Evolutionary conservation across 2,329 filamentous ascomycete genomes (phyloP), one percentile per base, ranked within the genome.

Genomic region (Pseudogymnoascus sp.): DNA sequence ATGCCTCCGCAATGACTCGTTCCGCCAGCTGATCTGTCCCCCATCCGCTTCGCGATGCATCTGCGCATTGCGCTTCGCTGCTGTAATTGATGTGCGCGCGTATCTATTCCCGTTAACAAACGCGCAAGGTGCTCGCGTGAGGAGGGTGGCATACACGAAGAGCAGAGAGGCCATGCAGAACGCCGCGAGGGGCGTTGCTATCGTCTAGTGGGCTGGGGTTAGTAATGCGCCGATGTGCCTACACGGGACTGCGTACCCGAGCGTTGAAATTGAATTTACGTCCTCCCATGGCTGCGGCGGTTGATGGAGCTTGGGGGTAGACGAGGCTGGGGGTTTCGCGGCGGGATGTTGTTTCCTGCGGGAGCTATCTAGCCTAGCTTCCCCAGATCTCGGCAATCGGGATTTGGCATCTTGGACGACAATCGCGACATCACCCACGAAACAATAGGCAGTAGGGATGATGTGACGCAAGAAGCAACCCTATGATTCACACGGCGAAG

Each of bases 31-130:
- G 64, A 77, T 81, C 73, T 76, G 81, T 60, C 80, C 82, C 29
- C 79, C 81, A 64, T 84, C 81, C 39, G 79, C 81, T 66, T 84
- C 79, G 57, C 84, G 75, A 60, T 84, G 81, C 64, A 77, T 75
- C 66, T 84, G 79, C 0, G 85, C 85, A 65, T 88, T 87, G 54
- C 81, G 77, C 67, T 87, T 87, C 2, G 87, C 87, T 24, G 84
- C 82, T 63, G 80, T 78, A 64, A 89, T 89, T 24, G 82, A 85
- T 7, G 81, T 86, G 59, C 86, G 76, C 29, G 84, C 78, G 73
- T 89, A 89, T 40, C 74, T 73, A 71, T 82, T 83, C 33, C 78
- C 26, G 57, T 39, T 59, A 59, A 33, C 13, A 5, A 17, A 21
- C 35, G 10, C 26, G n/a, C 8, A 24, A 41, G 29, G 26, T 15